Evolutionary conservation across 495 filamentous ascomycete genomes (phyloP), one percentile per base, ranked within the genome.

Genomic region (Trichoderma reesei): DNA sequence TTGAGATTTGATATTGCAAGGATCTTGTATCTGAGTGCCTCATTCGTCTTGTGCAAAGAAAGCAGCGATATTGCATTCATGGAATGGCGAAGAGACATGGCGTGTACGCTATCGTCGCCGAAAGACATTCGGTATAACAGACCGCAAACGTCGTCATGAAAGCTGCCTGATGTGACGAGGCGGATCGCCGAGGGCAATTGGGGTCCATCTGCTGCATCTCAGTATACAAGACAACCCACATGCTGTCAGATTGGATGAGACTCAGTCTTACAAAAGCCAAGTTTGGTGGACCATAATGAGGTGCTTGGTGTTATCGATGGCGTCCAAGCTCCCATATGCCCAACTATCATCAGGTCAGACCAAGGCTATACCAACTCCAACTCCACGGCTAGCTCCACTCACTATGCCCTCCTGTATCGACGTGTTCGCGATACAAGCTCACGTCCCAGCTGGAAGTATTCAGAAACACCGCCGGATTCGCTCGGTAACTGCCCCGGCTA

Each of bases 71-170:
- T 39, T 6, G 66, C 66, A 26, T 65, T 64, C 13, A 70, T 59
- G 44, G 66, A 67, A 31, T 70, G 66, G 1, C 66, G 66, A 2
- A 64, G 62, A 20, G 68, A 66, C n/a, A 62, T 14, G 16, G 68
- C 51, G 3, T 66, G 51, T 3, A 64, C 64, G 26, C 39, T 51
- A 16, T 70, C 64, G 60, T 66, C 67, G 9, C 44, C 61, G 13
- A 70, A 41, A 2, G 68, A 67, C 64, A 70, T 68, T 26, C 63
- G 61, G 44, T 68, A 26, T 5, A 70, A 54, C 5, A 70, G 56
- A 4, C 51, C 36, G 62, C 65, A 70, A 11, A 68, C 59, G 33
- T 68, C 64, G 0, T 41, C 31, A 51, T 64, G 63, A 13, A 59
- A 62, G 31, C 61, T 63, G 56, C 64, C 51, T 33, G 61, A 46